Conservation (phyloP, 805 yeast genomes). For the Saturnispora kantuleensis region DNA sequence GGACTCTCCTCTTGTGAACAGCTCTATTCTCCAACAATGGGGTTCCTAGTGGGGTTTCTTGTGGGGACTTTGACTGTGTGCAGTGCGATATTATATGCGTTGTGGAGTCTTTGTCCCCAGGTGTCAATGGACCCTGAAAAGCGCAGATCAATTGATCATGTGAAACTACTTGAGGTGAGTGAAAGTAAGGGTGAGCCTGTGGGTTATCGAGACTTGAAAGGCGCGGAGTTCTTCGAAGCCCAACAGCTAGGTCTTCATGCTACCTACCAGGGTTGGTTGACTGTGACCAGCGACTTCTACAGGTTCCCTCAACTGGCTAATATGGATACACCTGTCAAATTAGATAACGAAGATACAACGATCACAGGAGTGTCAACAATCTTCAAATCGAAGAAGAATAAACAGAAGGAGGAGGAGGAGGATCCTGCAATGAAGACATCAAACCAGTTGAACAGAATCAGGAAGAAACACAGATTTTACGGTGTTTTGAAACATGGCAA, state of each 20-base stretch:
- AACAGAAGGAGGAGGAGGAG: slow-evolving; percentile 9
- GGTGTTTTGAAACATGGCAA: slow-evolving; percentile 82
- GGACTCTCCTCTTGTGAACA: too few relatives aligned
- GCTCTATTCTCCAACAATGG: too few relatives aligned
- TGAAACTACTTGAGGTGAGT: slow-evolving; percentile 21
- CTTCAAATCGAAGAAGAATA: slow-evolving; percentile 4
- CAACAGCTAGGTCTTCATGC: slow-evolving; percentile 54
- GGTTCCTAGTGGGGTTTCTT: not conserved
- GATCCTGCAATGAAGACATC: slow-evolving; percentile 27
- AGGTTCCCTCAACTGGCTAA: slow-evolving; percentile 34
- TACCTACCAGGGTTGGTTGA: slow-evolving; percentile 65
- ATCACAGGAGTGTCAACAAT: slow-evolving; percentile 1
- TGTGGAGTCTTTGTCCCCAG: slow-evolving; percentile 19
- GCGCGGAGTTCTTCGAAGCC: slow-evolving; percentile 57
- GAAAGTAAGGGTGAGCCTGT: slow-evolving; percentile 18
- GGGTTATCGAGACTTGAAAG: slow-evolving; percentile 32
- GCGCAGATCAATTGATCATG: slow-evolving; percentile 9
- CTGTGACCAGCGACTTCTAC: slow-evolving; percentile 73
- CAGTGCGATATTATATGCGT: not conserved
- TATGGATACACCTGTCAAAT: slow-evolving; percentile 10
- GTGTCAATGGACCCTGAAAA: slow-evolving; percentile 18
- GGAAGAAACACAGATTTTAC: slow-evolving; percentile 51
- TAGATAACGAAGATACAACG: not conserved
- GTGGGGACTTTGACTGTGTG: not conserved
- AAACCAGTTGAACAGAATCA: slow-evolving; percentile 29